Evolutionary conservation across 208 protist species (phyloP), one percentile per base, ranked within the genome.

Genomic region (Crithidia thermophila): DNA sequence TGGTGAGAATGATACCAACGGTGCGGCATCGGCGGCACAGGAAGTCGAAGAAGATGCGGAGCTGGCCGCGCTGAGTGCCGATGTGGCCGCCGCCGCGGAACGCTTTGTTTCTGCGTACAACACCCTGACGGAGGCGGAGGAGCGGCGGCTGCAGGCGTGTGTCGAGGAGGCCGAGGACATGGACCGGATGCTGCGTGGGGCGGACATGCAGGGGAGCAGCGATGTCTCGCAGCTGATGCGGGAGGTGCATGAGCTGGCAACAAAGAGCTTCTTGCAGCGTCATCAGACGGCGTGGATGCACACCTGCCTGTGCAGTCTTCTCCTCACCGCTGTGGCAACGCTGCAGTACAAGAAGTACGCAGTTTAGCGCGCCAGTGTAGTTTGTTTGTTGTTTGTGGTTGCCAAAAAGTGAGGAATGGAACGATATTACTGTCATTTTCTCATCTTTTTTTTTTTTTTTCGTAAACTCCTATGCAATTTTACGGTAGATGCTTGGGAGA

Each of bases 311-410:
- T 45, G 58, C 7, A 64, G 55, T 0, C 40, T 83, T 31, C 42
- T 83, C 8, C 6, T 76, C 27, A 25, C 56, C 7, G 60, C 65
- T 4, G 34, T 79, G 18, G 43, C 56, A 6, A 60, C 71, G 21
- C 53, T 78, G 6, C 47, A 77, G 66, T 82, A 75, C 61, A 68
- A 65, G 39, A 77, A 69, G 63, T 78, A 77, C 50, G 27, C 43
- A 4, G 60, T 77, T 1, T 62, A 33, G 36, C 36, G 8, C 14
- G 8, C 14, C 10, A 16, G 36, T 39, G 36, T 39, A 13, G 8
- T 7, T 39, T 39, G 8, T 39, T 39, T 16, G 8, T 13, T 39
- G 14, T 13, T 39, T 7, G 8, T 39, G 36, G 14, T 39, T 16
- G 14, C 10, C 36, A 39, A 39, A 39, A 39, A 39, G 8, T 0